Evolutionary conservation across 2,329 filamentous ascomycete genomes (phyloP).

Genomic region (Pseudogymnoascus sp.): DNA sequence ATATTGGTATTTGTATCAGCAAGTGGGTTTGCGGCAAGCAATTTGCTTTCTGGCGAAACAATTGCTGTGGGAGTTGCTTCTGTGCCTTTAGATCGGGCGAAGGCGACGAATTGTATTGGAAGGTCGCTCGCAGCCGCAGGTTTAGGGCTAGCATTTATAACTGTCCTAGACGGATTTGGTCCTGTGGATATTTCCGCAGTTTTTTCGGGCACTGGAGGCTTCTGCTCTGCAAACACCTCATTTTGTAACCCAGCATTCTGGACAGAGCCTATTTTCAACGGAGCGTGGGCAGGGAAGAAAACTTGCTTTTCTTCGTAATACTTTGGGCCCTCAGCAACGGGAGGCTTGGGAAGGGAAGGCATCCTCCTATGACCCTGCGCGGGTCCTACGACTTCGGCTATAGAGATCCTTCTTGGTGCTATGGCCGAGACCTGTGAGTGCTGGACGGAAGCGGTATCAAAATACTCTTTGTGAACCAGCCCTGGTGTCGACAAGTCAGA

Average conservation of each 20-base stretch:
- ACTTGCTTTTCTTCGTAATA: not conserved
- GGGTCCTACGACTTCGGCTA: not conserved
- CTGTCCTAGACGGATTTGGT: not conserved
- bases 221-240: not conserved
- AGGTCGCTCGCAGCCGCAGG: not conserved
- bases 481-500: not conserved
- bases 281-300: not conserved
- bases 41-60: not conserved
- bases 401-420: not conserved
- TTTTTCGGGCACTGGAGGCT: not conserved
- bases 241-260: not conserved
- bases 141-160: not conserved
- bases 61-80: not conserved
- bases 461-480: not conserved
- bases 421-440: not conserved
- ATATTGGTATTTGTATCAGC: not conserved
- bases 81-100: not conserved
- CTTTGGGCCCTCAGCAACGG: not conserved
- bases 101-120: not conserved
- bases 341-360: not conserved
- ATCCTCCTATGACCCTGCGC: not conserved
- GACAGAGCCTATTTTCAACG: not conserved
- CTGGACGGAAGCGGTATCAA: not conserved
- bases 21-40: not conserved
- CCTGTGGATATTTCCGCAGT: not conserved